Evolutionary conservation across 164 flowering plant genomes (phyloP).

Genomic region (Umbellularia californica): DNA sequence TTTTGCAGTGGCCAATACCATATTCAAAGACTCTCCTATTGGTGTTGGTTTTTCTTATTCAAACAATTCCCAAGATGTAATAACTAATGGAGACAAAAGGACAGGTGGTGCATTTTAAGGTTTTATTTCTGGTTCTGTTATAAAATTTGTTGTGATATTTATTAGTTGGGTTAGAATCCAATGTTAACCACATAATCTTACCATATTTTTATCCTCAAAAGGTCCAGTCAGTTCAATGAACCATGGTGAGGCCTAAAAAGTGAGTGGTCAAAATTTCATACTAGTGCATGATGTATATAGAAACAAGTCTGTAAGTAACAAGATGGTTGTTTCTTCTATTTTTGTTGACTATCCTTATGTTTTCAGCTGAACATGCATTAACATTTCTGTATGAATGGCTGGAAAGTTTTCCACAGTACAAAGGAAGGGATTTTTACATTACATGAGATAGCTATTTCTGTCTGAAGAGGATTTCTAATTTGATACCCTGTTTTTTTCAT

Average conservation of each 20-base stretch:
- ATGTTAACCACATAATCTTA: too few relatives aligned
- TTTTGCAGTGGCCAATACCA: slow-evolving; percentile 73
- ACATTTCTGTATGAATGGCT: slow-evolving; percentile 69
- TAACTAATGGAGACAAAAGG: slow-evolving; percentile 53
- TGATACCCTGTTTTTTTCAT: background rate
- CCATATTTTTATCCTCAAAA: too few relatives aligned
- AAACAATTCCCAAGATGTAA: slow-evolving; percentile 55
- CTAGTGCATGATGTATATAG: too few relatives aligned
- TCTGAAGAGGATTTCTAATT: slow-evolving; percentile 8
- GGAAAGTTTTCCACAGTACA: slow-evolving; percentile 72
- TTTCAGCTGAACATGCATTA: slow-evolving; percentile 65
- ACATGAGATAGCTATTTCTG: slow-evolving; percentile 91
- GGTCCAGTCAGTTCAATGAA: too few relatives aligned
- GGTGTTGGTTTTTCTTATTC: slow-evolving; percentile 92
- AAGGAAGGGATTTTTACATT: slow-evolving; percentile 69
- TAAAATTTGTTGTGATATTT: too few relatives aligned
- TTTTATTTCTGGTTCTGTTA: too few relatives aligned
- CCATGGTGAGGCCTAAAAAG: too few relatives aligned
- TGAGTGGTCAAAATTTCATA: too few relatives aligned
- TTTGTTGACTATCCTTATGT: too few relatives aligned
- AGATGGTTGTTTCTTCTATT: too few relatives aligned
- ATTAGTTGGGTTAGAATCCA: too few relatives aligned
- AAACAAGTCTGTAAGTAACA: too few relatives aligned
- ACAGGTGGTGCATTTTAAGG: slow-evolving; percentile 45
- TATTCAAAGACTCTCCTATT: slow-evolving; percentile 81